These are phyloP conservation scores for Tulasnella sp. DNA, from an alignment of 768 basidiomycete genomes.

Conservation along the genomic window DNA sequence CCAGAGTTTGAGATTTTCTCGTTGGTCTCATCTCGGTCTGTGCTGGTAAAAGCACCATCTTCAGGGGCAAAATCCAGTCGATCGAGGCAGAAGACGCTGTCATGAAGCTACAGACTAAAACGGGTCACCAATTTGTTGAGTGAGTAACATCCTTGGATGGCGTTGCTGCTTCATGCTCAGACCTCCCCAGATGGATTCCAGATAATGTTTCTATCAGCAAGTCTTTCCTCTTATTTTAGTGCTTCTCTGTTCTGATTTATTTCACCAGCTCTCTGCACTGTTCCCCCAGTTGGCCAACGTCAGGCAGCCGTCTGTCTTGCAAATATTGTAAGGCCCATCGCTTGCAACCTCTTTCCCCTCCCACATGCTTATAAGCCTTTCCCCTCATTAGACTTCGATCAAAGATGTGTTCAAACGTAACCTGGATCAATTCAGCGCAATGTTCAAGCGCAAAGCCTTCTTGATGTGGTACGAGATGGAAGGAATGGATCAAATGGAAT, in stretches of 20 bases:
- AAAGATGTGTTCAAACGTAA: constrained; percentile 83
- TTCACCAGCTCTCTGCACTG: constrained; percentile 55
- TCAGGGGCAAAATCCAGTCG: constrained; percentile 76
- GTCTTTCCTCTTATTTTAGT: background rate
- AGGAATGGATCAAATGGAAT: constrained; percentile 84
- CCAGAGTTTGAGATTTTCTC: background rate
- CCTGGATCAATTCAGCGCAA: constrained; percentile 62
- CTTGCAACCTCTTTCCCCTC: background rate
- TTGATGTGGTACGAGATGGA: constrained; percentile 52
- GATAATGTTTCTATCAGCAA: constrained; percentile 75
- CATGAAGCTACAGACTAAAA: constrained; percentile 67
- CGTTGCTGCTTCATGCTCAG: background rate
- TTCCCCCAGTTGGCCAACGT: constrained; percentile 75
- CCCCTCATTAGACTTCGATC: constrained; percentile 45
- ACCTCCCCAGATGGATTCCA: constrained; percentile 67
- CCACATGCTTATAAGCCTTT: background rate
- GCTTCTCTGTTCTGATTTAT: constrained; percentile 5
- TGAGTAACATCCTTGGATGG: constrained; percentile 38
- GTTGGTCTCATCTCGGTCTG: background rate
- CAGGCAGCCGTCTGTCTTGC: constrained; percentile 67
- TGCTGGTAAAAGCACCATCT: constrained; percentile 52
- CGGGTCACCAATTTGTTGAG: constrained; percentile 76
- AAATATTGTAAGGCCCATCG: constrained; percentile 47
- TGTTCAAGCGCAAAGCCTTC: constrained; percentile 84
- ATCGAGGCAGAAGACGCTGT: constrained; percentile 77